phyloP scores from a whole-genome alignment of 495 filamentous ascomycete species.

The Podospora comata region DNA sequence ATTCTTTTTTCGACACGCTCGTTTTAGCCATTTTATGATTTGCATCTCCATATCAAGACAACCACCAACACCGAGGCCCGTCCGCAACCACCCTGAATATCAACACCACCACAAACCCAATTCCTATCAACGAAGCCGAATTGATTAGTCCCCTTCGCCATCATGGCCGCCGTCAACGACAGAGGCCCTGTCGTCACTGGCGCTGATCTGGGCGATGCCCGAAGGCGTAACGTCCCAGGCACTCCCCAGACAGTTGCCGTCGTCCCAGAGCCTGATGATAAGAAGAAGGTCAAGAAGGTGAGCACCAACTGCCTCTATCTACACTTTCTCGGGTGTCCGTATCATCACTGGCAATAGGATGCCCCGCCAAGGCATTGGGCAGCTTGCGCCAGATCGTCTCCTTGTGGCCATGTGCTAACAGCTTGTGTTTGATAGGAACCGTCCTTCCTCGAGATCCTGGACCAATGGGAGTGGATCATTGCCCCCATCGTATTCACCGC shows the following conservation, averaged over 20 bases:
- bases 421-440: slow-evolving; percentile 36
- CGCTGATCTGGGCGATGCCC: slow-evolving; percentile 62
- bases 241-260: slow-evolving; percentile 40
- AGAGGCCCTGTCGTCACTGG: slow-evolving; percentile 62
- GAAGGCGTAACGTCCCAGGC: slow-evolving; percentile 69
- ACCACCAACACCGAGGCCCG: slow-evolving; percentile 13
- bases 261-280: slow-evolving; percentile 52
- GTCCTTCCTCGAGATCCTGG: slow-evolving; percentile 60
- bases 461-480: slow-evolving; percentile 80
- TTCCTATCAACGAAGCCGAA: not conserved
- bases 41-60: slow-evolving; percentile 22
- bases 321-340: not conserved
- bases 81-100: slow-evolving; percentile 17
- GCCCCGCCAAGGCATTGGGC: not conserved
- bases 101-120: slow-evolving; percentile 10
- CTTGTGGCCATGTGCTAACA: slow-evolving; percentile 15
- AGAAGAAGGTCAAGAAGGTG: slow-evolving; percentile 68
- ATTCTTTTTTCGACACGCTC: slow-evolving; percentile 28
- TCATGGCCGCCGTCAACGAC: slow-evolving; percentile 46
- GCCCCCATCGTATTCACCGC: slow-evolving; percentile 85
- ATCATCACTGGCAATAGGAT: not conserved
- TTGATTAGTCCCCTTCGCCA: slow-evolving; percentile 6
- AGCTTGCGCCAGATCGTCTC: not conserved
- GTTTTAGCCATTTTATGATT: slow-evolving; percentile 27
- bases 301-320: slow-evolving; percentile 6